Evolutionary conservation across 1,284 basidiomycete genomes (phyloP), one percentile per base, ranked within the genome.

Genomic region (Sanghuangporus baumii): DNA sequence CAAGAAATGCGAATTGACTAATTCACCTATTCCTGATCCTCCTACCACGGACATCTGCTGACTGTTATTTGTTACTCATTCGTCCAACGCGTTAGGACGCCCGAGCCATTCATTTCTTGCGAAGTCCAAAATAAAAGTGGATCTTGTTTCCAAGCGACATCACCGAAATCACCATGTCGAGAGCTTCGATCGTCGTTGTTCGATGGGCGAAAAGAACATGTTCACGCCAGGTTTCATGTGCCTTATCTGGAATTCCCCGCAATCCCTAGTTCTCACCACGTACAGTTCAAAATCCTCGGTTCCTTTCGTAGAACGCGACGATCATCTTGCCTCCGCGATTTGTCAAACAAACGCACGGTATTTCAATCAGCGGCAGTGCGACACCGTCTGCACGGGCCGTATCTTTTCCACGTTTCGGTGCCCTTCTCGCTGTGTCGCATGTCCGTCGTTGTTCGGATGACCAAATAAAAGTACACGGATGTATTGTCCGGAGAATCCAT

Each of bases 1-100:
- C 34, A 58, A 52, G 63, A 65, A 46, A 65, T 65, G 63, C 55
- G 38, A 37, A 38, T 58, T 56, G 63, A 65, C 55, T 65, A 55
- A 43, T 40, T 38, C 26, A 57, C 46, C 12, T 18, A 18, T 46
- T n/a, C 43, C 14, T 14, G 43, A 47, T 47, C n/a, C 43, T 47
- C 20, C 43, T 47, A n/a, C 37, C 12, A 23, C n/a, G 47, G 18
- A 7, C 18, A 36, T 37, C 26, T 6, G 38, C 23, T 16, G 4
- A 6, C 23, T 56, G 55, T 56, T 37, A 56, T 56, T 23, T 26
- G 20, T 36, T 37, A 8, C 37, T 1, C 34, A 36, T 6, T 47
- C 12, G 12, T 47, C 31, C 26, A 47, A 58, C 36, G 9, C 23
- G n/a, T 46, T 43, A 48, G 20, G 43, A 46, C 48, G 43, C 23